These are phyloP conservation scores for Fusarium sp. DNA, from an alignment of 2,329 filamentous ascomycete species.

Conservation along the genomic window DNA sequence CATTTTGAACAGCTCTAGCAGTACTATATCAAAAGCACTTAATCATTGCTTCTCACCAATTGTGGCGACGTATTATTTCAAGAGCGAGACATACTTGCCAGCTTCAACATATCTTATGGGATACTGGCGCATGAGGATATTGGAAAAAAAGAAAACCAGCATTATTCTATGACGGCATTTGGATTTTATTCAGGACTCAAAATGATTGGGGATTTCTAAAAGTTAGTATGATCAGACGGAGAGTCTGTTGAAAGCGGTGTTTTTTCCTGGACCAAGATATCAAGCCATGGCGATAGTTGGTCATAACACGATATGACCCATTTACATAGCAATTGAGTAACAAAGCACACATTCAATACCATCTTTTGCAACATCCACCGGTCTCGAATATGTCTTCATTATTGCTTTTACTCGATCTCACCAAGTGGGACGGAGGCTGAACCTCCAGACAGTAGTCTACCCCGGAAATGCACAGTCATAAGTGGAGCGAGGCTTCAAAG, in stretches of 20 bases:
- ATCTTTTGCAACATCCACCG: background rate
- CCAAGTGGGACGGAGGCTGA: background rate
- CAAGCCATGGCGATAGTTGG: background rate
- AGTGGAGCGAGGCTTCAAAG: background rate
- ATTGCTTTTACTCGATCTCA: background rate
- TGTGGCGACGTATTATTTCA: conserved; percentile 9
- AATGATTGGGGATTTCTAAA: conserved; percentile 7
- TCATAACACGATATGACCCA: background rate
- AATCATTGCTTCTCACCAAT: conserved; percentile 18
- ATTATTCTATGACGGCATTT: conserved; percentile 7
- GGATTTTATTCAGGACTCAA: conserved; percentile 1
- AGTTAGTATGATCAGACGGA: conserved; percentile 25
- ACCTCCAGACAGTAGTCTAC: conserved; percentile 1
- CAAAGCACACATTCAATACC: conserved; percentile 14
- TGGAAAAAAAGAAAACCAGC: conserved; percentile 12
- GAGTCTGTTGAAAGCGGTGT: conserved; percentile 8
- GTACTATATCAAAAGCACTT: conserved; percentile 30
- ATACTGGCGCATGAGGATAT: conserved; percentile 17
- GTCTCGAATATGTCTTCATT: background rate
- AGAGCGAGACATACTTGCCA: conserved; percentile 1
- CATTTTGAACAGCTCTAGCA: conserved; percentile 12
- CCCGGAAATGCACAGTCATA: conserved; percentile 9
- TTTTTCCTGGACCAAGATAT: background rate
- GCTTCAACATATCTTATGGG: background rate
- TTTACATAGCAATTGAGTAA: background rate